Evolutionary conservation across 2,329 filamentous ascomycete species (phyloP), one percentile per base, ranked within the genome.

Genomic region (Fusarium metavorans): DNA sequence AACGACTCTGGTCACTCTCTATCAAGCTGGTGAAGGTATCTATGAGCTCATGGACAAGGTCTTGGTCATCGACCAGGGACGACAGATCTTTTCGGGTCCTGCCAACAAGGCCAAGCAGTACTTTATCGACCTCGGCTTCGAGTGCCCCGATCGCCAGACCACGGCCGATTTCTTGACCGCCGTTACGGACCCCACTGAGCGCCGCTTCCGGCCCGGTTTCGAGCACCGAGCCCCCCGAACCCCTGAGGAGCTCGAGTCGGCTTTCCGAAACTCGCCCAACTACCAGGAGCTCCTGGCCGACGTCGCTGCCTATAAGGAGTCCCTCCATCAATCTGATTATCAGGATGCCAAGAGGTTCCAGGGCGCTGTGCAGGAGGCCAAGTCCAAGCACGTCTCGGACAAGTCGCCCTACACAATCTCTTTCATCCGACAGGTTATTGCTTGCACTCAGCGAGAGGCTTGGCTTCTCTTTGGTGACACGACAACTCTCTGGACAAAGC

Each of bases 381-480:
- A 95, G 83, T 94, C 92, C 45, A 91, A 89, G 79, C 91, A 90
- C 8, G 90, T 93, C 10, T 87, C 88, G 9, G 89, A 92, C 71
- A 91, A 91, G 72, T 94, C 92, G 0, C 88, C 89, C 7, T 97
- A 95, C 82, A 96, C 94, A 0, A 90, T 96, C 65, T 93, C 91
- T 13, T 93, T 95, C 79, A 84, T 88, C 50, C 88, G 90, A 6
- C 94, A 97, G 82, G 92, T 97, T 2, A 80, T 89, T 32, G 90
- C 91, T 9, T 86, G 92, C 84, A 93, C 92, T 0, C 87, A 91
- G 74, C 89, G 94, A 48, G 93, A 97, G 81, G 92, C 94, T 68
- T 95, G 93, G 92, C 88, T 97, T 8, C 87, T 95, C 2, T 89
- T 90, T 83, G 94, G 94, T 43, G 93, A 97, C 82, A 92, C 88